Base-by-base conservation (phyloP, 306 rosid genomes). In the Castanea mollissima region DNA sequence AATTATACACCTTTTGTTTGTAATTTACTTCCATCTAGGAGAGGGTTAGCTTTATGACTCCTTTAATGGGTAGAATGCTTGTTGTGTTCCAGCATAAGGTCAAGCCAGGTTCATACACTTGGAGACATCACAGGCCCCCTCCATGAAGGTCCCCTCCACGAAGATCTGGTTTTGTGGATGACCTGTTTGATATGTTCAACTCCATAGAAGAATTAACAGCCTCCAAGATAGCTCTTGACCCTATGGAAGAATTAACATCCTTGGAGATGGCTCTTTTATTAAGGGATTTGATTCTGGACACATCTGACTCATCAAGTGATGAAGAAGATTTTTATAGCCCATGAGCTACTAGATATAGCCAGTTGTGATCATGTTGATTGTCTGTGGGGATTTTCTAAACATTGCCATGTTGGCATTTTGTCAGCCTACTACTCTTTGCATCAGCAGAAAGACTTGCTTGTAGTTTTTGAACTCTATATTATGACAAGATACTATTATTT, bases 31-130 rank as follows among this genome's bases (percentile, higher is more conserved):
- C 80, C 78, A 75, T 80, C 75, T 70, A 27, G 82, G 88, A 80
- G 73, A 73, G 80, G 83, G 67, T 86, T 83, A 70, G 85, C 73
- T 80, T 80, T 83, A 27, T 75, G 71, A 82, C 80, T 79, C 81
- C 87, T 85, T 87, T 87, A 86, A 87, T 85, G 84, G 85, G 76
- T 83, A 78, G 87, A 83, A 81, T 83, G 51, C 85, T 87, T 87
- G 86, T 87, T 87, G 85, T 85, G 88, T 87, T 85, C 91, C 88
- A 87, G 91, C 91, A 85, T 80, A 78, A 59, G 76, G 87, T 87
- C 85, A 85, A 73, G 82, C 85, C 85, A 20, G 87, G 91, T 84
- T 87, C 88, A 70, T 85, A 87, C 80, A 60, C 74, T 67, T 85
- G 88, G 87, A 85, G 81, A 80, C 79, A 82, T 87, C 85, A 54